Evolutionary conservation across 805 yeast genomes (phyloP).

Genomic region (Schwanniomyces pseudopolymorphus): DNA sequence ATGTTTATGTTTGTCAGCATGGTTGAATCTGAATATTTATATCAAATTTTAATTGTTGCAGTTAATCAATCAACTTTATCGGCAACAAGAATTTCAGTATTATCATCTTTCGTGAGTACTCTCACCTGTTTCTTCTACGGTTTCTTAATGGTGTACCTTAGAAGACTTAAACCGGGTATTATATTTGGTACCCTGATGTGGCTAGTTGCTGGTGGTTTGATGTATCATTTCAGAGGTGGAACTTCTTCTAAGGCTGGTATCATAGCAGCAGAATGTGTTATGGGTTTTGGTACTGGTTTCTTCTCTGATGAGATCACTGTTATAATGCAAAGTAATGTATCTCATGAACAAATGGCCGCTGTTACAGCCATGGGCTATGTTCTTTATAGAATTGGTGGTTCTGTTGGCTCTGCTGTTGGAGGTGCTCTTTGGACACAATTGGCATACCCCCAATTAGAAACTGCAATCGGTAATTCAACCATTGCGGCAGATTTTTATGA

Average conservation of each 20-base stretch:
- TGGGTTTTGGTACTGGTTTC: constrained; percentile 21
- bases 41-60: constrained; percentile 15
- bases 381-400: constrained; percentile 16
- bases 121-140: constrained; percentile 15
- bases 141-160: constrained; percentile 11
- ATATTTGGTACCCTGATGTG: constrained; percentile 53
- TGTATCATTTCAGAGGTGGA: constrained; percentile 52
- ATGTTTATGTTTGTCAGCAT: constrained; percentile 12
- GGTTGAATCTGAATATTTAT: constrained; percentile 13
- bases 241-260: constrained; percentile 14
- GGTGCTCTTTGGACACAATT: constrained; percentile 20
- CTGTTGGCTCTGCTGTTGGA: constrained; percentile 18
- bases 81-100: constrained; percentile 15
- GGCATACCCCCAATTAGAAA: constrained; percentile 1
- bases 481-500: constrained; percentile 48
- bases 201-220: constrained; percentile 57
- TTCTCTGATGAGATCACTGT: constrained; percentile 17
- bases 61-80: constrained; percentile 12
- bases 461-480: constrained; percentile 7
- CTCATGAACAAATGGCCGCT: constrained; percentile 19
- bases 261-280: constrained; percentile 15
- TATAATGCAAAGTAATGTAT: constrained; percentile 13
- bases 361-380: constrained; percentile 13
- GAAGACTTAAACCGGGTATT: constrained; percentile 47
- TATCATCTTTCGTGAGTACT: constrained; percentile 14